Percentiles rank a stretch among this genome's conserved stretches.
phyloP scores from a whole-genome alignment of 352 stramenopile species.

The Globisporangium iwayamae region DNA sequence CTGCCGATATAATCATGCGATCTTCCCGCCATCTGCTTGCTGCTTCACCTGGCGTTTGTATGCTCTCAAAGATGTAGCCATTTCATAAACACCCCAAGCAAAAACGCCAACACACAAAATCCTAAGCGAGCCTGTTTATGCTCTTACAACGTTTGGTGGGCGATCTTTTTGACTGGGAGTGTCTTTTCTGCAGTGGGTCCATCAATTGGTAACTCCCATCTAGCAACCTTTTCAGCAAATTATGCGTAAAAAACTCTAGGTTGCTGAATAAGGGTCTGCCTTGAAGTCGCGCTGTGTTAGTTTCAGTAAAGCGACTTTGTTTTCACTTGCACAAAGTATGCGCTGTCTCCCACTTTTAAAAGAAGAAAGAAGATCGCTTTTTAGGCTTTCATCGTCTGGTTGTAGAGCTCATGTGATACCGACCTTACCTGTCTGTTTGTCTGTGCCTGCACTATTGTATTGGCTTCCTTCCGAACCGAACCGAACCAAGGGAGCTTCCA shows the following conservation, averaged over 20 bases:
- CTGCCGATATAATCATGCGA: not conserved
- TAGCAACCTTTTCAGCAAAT: not conserved
- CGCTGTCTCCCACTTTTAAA: not conserved
- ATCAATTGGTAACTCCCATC: not conserved
- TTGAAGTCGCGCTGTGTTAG: not conserved
- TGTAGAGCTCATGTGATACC: not conserved
- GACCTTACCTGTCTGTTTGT: too few relatives aligned
- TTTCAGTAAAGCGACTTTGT: not conserved
- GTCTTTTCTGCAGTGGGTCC: not conserved
- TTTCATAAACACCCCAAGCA: not conserved
- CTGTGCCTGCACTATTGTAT: not conserved
- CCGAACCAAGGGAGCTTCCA: not conserved
- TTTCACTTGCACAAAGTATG: constrained; percentile 5
- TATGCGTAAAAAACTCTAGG: too few relatives aligned
- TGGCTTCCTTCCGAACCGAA: not conserved
- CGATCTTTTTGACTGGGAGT: not conserved
- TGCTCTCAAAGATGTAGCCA: not conserved
- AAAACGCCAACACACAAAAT: constrained; percentile 1
- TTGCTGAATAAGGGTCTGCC: not conserved
- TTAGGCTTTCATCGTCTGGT: not conserved
- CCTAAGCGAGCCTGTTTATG: not conserved
- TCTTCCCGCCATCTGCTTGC: not conserved
- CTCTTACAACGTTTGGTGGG: not conserved
- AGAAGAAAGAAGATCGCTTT: not conserved
- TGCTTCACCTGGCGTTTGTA: not conserved